Evolutionary conservation across 768 basidiomycete genomes (phyloP).

Genomic region (Suillus tomentosus): DNA sequence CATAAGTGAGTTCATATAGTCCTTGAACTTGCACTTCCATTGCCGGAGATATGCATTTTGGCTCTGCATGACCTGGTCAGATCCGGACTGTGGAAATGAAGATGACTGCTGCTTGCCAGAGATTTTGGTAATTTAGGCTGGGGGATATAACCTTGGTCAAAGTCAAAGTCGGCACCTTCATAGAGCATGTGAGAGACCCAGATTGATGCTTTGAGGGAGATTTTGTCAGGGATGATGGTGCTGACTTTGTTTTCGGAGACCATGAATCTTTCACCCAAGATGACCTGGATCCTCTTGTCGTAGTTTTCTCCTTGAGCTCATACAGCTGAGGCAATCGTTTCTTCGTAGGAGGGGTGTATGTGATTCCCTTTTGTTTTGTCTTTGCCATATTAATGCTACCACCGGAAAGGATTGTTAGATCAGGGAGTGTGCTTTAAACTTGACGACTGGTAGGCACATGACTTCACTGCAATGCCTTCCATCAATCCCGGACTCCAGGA

Average conservation of each 20-base stretch:
- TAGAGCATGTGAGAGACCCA: not conserved
- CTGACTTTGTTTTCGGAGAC: not conserved
- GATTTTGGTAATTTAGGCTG: not conserved
- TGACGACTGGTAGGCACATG: too few relatives aligned
- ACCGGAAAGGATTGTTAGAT: not conserved
- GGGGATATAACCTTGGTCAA: not conserved
- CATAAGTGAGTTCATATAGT: conserved; percentile 3
- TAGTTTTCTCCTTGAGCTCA: not conserved
- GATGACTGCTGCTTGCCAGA: not conserved
- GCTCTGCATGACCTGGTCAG: not conserved
- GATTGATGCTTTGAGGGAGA: not conserved
- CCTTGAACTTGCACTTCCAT: conserved; percentile 3
- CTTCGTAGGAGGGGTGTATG: not conserved
- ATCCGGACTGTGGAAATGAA: not conserved
- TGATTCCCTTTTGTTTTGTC: not conserved
- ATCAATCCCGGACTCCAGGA: too few relatives aligned
- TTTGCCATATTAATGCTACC: not conserved
- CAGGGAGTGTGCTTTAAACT: too few relatives aligned
- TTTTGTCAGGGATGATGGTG: not conserved
- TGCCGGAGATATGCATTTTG: not conserved
- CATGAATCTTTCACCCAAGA: conserved; percentile 6
- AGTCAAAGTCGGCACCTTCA: not conserved
- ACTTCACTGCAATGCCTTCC: too few relatives aligned
- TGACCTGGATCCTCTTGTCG: not conserved
- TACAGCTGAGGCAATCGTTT: not conserved